Percentiles rank a stretch among this genome's conserved stretches.
These are phyloP conservation scores for Calonectria henricotiae DNA, from an alignment of 2,329 filamentous ascomycete species.

Conservation along the genomic window DNA sequence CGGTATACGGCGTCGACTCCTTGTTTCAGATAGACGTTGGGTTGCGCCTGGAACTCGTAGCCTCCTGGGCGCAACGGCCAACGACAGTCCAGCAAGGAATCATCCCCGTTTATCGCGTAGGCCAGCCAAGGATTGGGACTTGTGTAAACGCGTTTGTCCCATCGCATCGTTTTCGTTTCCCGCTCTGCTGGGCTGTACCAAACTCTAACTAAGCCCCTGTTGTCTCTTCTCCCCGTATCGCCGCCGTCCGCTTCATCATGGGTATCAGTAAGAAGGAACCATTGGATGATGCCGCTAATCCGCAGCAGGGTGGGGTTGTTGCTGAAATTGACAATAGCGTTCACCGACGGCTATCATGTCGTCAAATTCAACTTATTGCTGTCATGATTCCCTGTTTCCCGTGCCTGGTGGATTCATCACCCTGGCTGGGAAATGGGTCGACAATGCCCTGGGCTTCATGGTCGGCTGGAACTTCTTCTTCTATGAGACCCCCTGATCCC, in stretches of 20 bases:
- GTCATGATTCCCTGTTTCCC: constrained; percentile 36
- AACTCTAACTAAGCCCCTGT: neutral
- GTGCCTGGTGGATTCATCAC: constrained; percentile 38
- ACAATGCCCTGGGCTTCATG: constrained; percentile 41
- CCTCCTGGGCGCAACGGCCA: no score
- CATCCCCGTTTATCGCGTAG: no score
- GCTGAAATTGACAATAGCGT: constrained; percentile 2
- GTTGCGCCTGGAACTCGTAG: neutral
- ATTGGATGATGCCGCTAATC: neutral
- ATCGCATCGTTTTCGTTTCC: neutral
- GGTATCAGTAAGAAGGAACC: neutral
- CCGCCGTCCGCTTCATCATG: neutral
- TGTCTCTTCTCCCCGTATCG: no score
- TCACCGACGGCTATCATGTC: neutral
- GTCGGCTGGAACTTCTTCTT: constrained; percentile 41
- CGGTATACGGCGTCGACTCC: neutral
- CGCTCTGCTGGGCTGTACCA: no score
- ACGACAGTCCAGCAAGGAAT: no score
- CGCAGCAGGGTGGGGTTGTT: neutral
- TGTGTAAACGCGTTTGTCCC: neutral
- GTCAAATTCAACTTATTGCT: constrained; percentile 8
- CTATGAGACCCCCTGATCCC: constrained; percentile 39
- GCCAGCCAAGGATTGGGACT: neutral
- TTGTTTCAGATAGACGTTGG: neutral
- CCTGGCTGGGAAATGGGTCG: constrained; percentile 40